These are phyloP conservation scores for Aspergillus sp. DNA, from an alignment of 2,329 filamentous ascomycete genomes.

Conservation along the genomic window DNA sequence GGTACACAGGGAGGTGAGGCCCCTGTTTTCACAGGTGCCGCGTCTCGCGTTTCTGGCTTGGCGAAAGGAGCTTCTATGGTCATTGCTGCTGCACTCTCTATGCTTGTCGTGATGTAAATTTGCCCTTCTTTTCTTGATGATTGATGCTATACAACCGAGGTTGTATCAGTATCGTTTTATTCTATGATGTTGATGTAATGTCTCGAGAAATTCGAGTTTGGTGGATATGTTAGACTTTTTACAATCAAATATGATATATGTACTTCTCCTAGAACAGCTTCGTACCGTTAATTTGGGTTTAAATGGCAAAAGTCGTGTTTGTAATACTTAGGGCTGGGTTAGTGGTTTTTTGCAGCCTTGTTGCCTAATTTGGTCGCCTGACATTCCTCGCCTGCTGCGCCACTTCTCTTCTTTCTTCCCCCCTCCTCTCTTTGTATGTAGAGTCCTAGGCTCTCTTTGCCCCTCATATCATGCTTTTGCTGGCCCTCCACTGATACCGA, in stretches of 20 bases:
- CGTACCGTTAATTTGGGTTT: not conserved
- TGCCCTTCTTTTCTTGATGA: slow-evolving; percentile 3
- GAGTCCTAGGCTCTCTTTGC: too few species aligned
- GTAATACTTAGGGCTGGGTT: too few species aligned
- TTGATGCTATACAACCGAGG: not conserved
- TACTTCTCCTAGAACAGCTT: not conserved
- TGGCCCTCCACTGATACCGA: too few species aligned
- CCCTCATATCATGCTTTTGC: too few species aligned
- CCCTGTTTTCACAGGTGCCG: slow-evolving; percentile 23
- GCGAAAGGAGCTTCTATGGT: slow-evolving; percentile 11
- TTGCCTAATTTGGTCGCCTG: too few species aligned
- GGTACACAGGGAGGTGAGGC: slow-evolving; percentile 14
- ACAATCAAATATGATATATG: not conserved
- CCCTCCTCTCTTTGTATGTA: too few species aligned
- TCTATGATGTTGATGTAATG: not conserved
- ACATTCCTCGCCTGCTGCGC: too few species aligned
- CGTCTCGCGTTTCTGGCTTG: slow-evolving; percentile 11
- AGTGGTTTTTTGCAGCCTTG: too few species aligned
- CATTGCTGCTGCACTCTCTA: slow-evolving; percentile 11
- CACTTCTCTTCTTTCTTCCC: too few species aligned
- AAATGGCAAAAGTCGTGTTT: not conserved
- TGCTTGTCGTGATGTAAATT: slow-evolving; percentile 16
- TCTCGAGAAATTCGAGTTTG: not conserved
- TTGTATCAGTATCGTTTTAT: not conserved
- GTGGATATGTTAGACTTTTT: not conserved